Evolutionary conservation across 2,329 filamentous ascomycete species (phyloP).

Genomic region (Alternaria gaisen): DNA sequence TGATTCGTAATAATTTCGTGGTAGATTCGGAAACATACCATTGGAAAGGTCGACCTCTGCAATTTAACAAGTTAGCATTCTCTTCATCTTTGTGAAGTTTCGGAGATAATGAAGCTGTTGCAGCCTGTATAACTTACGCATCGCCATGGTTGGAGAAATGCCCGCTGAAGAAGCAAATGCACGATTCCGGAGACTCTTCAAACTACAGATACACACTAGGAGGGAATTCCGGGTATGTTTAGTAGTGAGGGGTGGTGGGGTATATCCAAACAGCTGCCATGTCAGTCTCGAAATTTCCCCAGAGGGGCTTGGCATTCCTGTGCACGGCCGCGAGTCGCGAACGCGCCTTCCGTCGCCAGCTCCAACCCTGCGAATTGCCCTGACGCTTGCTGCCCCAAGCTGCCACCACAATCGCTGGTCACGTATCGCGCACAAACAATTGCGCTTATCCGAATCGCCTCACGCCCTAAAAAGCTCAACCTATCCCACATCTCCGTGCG

Average conservation of each 20-base stretch:
- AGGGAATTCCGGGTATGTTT: constrained; percentile 15
- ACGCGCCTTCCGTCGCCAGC: constrained; percentile 22
- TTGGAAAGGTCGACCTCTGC: constrained; percentile 84
- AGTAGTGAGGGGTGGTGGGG: constrained; percentile 40
- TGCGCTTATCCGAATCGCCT: constrained; percentile 5
- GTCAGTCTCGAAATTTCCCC: constrained; percentile 39
- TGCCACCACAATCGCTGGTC: constrained; percentile 12
- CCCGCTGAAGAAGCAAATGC: constrained; percentile 16
- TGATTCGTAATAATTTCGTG: constrained; percentile 6
- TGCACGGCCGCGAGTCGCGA: constrained; percentile 26
- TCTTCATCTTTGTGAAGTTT: background rate
- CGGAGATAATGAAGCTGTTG: constrained; percentile 15
- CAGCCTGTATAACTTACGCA: constrained; percentile 48
- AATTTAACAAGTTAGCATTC: constrained; percentile 36
- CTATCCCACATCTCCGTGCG: background rate
- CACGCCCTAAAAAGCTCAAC: constrained; percentile 12
- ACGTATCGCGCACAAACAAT: constrained; percentile 19
- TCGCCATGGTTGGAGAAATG: constrained; percentile 46
- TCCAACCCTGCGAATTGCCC: constrained; percentile 12
- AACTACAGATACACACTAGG: constrained; percentile 10
- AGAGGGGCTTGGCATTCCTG: constrained; percentile 26
- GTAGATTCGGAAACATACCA: constrained; percentile 62
- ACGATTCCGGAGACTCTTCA: constrained; percentile 7
- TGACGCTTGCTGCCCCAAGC: constrained; percentile 1
- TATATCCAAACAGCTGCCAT: constrained; percentile 29